Evolutionary conservation across 2,329 filamentous ascomycete species (phyloP).

Genomic region (Verticillium tricorpus): DNA sequence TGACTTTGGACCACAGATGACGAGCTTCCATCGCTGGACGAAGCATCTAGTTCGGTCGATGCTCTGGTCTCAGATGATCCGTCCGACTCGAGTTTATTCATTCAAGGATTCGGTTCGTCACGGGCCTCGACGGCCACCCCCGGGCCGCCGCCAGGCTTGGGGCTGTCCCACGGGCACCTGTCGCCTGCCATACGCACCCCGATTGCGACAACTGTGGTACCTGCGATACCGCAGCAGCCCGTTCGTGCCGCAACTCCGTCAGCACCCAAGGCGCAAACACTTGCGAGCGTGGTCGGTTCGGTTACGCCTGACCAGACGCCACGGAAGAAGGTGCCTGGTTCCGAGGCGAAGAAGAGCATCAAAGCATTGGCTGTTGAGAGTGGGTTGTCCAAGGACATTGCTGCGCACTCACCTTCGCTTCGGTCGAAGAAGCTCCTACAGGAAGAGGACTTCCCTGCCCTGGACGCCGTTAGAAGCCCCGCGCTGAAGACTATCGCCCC

Average conservation of each 20-base stretch:
- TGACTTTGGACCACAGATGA: constrained; percentile 53
- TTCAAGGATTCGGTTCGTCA: not conserved
- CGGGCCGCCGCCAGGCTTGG: constrained; percentile 38
- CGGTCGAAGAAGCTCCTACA: constrained; percentile 33
- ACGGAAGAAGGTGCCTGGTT: constrained; percentile 20
- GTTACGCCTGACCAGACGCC: constrained; percentile 28
- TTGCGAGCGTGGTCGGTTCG: constrained; percentile 10
- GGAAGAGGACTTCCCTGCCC: constrained; percentile 60
- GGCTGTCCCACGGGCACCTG: constrained; percentile 31
- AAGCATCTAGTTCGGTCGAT: constrained; percentile 60
- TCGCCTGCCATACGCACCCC: constrained; percentile 19
- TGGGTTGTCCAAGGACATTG: constrained; percentile 42
- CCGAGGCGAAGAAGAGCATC: constrained; percentile 36
- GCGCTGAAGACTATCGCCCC: constrained; percentile 24
- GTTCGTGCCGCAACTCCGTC: constrained; percentile 6
- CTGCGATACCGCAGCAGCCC: constrained; percentile 6
- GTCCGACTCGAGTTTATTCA: not conserved
- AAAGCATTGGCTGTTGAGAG: constrained; percentile 41
- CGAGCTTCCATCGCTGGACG: constrained; percentile 55
- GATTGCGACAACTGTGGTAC: constrained; percentile 11
- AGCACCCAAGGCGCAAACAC: constrained; percentile 18
- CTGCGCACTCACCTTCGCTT: constrained; percentile 23
- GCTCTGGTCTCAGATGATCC: constrained; percentile 62
- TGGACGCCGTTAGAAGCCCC: constrained; percentile 39
- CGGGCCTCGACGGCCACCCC: not conserved